phyloP scores from a whole-genome alignment of 805 yeast species.

The Zygosaccharomyces lentus region DNA sequence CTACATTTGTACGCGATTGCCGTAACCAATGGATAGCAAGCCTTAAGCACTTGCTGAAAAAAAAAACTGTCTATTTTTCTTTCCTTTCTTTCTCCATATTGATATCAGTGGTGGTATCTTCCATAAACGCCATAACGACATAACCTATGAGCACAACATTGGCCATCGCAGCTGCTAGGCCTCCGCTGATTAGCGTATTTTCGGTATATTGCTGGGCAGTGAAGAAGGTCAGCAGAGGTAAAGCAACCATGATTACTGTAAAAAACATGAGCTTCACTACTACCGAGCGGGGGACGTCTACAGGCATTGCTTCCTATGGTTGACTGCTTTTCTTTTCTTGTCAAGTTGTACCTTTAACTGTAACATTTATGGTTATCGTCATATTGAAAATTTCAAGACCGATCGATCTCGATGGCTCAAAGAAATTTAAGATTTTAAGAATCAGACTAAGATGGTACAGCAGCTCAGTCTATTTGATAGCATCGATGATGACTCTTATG shows the following conservation, averaged over 20 bases:
- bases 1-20: not conserved
- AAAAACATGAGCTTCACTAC: constrained; percentile 64
- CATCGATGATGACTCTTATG: constrained; percentile 30
- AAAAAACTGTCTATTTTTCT: constrained; percentile 21
- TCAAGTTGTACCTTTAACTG: not conserved
- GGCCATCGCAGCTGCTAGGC: constrained; percentile 73
- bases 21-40: not conserved
- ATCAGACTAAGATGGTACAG: constrained; percentile 27
- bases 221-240: constrained; percentile 65
- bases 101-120: constrained; percentile 41
- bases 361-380: not conserved
- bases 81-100: constrained; percentile 38
- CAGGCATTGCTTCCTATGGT: constrained; percentile 27
- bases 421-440: constrained; percentile 1
- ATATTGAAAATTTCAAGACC: not conserved
- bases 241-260: constrained; percentile 70
- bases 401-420: not conserved
- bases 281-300: constrained; percentile 47
- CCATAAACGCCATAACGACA: constrained; percentile 69
- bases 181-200: constrained; percentile 68
- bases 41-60: not conserved
- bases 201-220: constrained; percentile 39
- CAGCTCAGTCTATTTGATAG: constrained; percentile 30
- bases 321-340: constrained; percentile 5
- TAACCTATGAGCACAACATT: constrained; percentile 70